Evolutionary conservation across 2,329 filamentous ascomycete species (phyloP).

Genomic region (Phialemoniopsis sp.): DNA sequence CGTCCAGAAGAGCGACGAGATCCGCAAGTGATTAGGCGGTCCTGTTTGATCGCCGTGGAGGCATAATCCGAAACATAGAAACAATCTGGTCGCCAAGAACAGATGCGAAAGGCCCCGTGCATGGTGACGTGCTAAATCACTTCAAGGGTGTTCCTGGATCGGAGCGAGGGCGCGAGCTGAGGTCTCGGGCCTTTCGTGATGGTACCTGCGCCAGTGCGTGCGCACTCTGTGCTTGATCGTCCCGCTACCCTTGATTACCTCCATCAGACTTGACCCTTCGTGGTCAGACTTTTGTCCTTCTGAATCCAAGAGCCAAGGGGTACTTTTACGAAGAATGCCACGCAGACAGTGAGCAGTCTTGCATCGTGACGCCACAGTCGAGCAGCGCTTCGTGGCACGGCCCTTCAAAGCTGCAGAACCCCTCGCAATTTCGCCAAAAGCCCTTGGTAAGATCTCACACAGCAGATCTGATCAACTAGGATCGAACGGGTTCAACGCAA

Average conservation of each 20-base stretch:
- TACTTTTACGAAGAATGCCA: too few relatives aligned
- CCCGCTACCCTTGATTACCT: constrained; percentile 6
- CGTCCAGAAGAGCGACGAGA: too few relatives aligned
- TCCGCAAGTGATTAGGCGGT: too few relatives aligned
- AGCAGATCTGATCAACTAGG: too few relatives aligned
- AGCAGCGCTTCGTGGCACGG: not conserved
- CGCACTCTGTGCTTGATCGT: constrained; percentile 9
- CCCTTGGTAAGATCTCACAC: not conserved
- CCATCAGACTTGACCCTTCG: not conserved
- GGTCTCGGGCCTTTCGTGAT: not conserved
- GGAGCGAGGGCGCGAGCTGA: too few relatives aligned
- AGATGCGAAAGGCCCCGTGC: too few relatives aligned
- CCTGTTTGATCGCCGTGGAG: constrained; percentile 1
- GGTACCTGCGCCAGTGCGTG: not conserved
- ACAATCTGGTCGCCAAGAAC: not conserved
- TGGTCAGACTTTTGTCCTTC: not conserved
- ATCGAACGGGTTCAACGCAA: too few relatives aligned
- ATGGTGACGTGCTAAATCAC: too few relatives aligned
- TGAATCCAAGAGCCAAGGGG: too few relatives aligned
- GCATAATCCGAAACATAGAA: constrained; percentile 1
- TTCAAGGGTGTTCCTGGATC: not conserved
- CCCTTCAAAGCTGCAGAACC: constrained; percentile 3
- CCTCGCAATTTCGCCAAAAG: constrained; percentile 7
- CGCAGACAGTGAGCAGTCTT: too few relatives aligned
- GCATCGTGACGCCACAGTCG: not conserved